phyloP scores from a whole-genome alignment of 1,139 yeast species.

The Kurtzmaniella quercitrusa region DNA sequence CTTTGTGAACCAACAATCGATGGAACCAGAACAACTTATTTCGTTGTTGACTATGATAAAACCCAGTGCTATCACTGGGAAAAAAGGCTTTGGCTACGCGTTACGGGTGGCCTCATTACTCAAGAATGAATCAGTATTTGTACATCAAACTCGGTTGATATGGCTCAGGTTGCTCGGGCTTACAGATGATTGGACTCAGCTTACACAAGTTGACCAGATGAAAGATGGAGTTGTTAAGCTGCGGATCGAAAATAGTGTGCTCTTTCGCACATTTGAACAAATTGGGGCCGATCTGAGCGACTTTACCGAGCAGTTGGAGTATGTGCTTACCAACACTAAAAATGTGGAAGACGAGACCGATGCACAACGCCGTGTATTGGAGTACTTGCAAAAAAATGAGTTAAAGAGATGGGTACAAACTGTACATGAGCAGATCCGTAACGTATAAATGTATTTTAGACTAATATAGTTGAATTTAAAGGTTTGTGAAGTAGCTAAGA shows the following conservation, averaged over 20 bases:
- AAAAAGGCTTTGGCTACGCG: conserved; percentile 32
- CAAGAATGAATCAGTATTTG: conserved; percentile 21
- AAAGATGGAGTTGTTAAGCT: conserved; percentile 43
- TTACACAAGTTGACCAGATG: conserved; percentile 37
- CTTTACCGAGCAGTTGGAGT: conserved; percentile 12
- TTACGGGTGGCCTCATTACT: conserved; percentile 30
- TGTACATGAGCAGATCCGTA: conserved; percentile 8
- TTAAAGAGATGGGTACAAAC: conserved; percentile 27
- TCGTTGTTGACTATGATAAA: conserved; percentile 55
- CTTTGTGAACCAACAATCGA: conserved; percentile 35
- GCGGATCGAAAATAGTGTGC: conserved; percentile 36
- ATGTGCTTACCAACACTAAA: conserved; percentile 4
- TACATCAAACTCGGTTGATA: conserved; percentile 28
- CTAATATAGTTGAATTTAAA: neutral
- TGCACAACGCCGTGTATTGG: neutral
- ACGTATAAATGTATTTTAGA: neutral
- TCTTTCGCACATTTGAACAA: conserved; percentile 41
- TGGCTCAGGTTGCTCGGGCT: conserved; percentile 62
- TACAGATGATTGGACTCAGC: conserved; percentile 54
- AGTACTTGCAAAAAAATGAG: conserved; percentile 16
- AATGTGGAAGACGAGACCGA: neutral
- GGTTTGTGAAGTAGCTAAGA: too few relatives aligned
- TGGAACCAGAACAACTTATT: conserved; percentile 47
- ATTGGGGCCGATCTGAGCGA: conserved; percentile 11
- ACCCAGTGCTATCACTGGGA: conserved; percentile 19